Evolutionary conservation across 2,329 filamentous ascomycete species (phyloP).

Genomic region (Calycina herbarum): DNA sequence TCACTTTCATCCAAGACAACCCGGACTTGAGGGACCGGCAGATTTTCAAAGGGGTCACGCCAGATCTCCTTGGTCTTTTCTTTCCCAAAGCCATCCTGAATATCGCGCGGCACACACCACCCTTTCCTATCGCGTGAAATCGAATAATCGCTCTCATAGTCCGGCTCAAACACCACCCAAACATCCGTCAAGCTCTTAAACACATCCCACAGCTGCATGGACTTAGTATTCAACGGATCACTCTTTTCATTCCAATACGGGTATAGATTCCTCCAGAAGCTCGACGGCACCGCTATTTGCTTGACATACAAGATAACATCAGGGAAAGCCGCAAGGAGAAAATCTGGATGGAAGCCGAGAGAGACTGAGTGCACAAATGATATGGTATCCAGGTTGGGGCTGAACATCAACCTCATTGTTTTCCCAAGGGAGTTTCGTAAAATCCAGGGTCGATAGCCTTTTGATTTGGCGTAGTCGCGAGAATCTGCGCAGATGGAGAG

Average conservation of each 20-base stretch:
- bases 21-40: neutral
- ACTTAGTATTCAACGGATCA: neutral
- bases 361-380: neutral
- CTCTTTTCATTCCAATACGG: neutral
- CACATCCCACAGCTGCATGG: neutral
- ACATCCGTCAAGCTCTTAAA: neutral
- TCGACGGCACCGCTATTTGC: neutral
- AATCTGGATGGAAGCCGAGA: neutral
- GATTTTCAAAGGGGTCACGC: neutral
- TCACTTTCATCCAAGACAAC: neutral
- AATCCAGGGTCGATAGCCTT: neutral
- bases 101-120: conserved; percentile 1
- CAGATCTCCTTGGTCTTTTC: neutral
- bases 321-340: neutral
- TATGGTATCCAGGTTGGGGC: neutral
- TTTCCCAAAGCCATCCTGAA: neutral
- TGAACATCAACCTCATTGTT: neutral
- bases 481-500: neutral
- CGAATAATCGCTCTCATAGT: neutral
- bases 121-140: neutral
- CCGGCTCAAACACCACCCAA: neutral
- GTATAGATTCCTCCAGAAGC: neutral
- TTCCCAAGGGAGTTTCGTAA: neutral
- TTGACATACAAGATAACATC: neutral
- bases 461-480: neutral